Base-by-base conservation (phyloP, 495 filamentous ascomycete genomes). In the Cenococcum geophilum region DNA sequence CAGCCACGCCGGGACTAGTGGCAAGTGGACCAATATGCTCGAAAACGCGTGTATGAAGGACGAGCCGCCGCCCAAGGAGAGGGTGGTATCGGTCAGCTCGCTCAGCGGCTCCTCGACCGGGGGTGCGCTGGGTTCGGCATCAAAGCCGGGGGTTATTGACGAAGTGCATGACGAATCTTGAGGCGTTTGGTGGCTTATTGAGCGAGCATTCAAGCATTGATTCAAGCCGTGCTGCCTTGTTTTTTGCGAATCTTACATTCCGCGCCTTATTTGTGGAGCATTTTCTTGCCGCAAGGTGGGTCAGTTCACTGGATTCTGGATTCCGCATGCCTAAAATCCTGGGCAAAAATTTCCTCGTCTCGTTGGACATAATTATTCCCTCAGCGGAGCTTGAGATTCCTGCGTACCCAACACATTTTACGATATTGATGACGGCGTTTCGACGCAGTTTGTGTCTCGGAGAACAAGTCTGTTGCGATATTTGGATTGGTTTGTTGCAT, bases 11-110 rank as follows among this genome's bases (percentile, higher is more conserved):
- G 95, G 93, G 12, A 92, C 91, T 1, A 96, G 91, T 74, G 93
- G 93, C 22, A 97, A 97, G 72, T 97, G 95, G 93, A 98, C 93
- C 20, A 98, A 98, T 73, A 92, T 95, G 78, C 76, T 98, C 45
- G 93, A 98, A 71, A 95, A 89, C 69, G 90, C 92, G 34, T 97
- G 93, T 74, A 95, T 97, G 92, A 88, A 91, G 74, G 91, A 96
- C 63, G 92, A 97, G 73, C 77, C 82, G 27, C 79, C 78, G 1
- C 73, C 69, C 5, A 70, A 69, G 58, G 70, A 70, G 45, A 61
- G 71, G 1, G 51, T 66, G 21, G 48, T 55, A 35, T 69, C 66
- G 2, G 40, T 64, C 11, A 32, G 61, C 40, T 64, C 65, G 20
- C 61, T 66, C 21, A 62, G 62, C 22, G 63, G 62, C n/a, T 52